Conservation (phyloP, 1,284 basidiomycete species). For the Volvariella surrecta region DNA sequence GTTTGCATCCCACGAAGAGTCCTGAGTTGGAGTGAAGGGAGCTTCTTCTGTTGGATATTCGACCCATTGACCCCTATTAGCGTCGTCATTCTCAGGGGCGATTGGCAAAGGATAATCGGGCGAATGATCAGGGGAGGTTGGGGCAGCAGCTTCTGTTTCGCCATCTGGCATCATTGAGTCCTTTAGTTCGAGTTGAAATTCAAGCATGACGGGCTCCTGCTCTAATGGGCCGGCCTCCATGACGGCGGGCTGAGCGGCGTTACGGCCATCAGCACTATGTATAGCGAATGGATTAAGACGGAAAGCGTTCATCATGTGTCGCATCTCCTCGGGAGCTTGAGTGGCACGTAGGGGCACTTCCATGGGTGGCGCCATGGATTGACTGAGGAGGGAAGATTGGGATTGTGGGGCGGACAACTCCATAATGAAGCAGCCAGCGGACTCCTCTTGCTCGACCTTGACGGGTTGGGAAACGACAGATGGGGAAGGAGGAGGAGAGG, state of each 20-base stretch:
- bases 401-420: slow-evolving; percentile 20
- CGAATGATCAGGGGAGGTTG: background rate
- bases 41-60: background rate
- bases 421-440: slow-evolving; percentile 30
- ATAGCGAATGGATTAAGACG: slow-evolving; percentile 69
- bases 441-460: slow-evolving; percentile 26
- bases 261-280: slow-evolving; percentile 39
- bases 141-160: background rate
- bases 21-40: background rate
- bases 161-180: too few species aligned
- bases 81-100: slow-evolving; percentile 3
- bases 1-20: background rate
- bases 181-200: slow-evolving; percentile 48
- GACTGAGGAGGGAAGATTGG: slow-evolving; percentile 14
- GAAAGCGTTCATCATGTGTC: slow-evolving; percentile 66
- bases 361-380: slow-evolving; percentile 40
- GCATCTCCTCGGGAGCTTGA: slow-evolving; percentile 57
- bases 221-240: slow-evolving; percentile 44
- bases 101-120: background rate
- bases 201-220: slow-evolving; percentile 48
- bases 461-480: slow-evolving; percentile 14
- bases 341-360: slow-evolving; percentile 69
- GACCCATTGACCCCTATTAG: slow-evolving; percentile 2
- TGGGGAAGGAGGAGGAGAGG: slow-evolving; percentile 8
- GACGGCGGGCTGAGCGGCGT: slow-evolving; percentile 17